Evolutionary conservation across 1,139 yeast species (phyloP).

Genomic region (Pichia sp.): DNA sequence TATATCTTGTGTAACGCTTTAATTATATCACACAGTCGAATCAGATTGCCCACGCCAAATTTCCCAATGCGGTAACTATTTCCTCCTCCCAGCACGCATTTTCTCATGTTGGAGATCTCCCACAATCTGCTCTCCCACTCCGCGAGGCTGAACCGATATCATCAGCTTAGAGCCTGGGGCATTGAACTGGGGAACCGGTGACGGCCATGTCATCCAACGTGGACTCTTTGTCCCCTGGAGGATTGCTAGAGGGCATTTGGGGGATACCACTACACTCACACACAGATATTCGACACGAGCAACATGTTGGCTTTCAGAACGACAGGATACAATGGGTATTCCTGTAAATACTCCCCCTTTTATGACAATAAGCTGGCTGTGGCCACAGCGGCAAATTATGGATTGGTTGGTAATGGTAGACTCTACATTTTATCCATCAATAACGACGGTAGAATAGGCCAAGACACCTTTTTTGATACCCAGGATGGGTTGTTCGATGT

Average conservation of each 20-base stretch:
- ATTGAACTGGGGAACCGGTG: no score
- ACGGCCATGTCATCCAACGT: no score
- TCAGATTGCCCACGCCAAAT: neutral
- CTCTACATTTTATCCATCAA: conserved; percentile 67
- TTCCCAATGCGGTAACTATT: neutral
- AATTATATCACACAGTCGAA: neutral
- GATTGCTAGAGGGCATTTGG: no score
- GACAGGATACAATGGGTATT: conserved; percentile 82
- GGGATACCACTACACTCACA: no score
- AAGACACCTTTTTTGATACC: conserved; percentile 71
- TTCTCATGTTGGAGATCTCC: neutral
- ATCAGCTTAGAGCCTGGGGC: no score
- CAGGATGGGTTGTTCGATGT: conserved; percentile 91
- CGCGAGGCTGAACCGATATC: neutral
- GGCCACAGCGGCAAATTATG: conserved; percentile 89
- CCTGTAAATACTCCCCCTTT: conserved; percentile 88
- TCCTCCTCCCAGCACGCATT: neutral
- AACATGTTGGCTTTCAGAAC: conserved; percentile 75
- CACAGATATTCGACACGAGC: no score
- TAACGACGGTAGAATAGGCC: conserved; percentile 57
- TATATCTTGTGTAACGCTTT: neutral
- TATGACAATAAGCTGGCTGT: conserved; percentile 88
- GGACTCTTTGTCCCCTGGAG: no score
- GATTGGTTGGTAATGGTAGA: conserved; percentile 92
- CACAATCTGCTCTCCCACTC: neutral